Conservation (phyloP, 352 stramenopile species). For the Thalassiosira exigua region DNA sequence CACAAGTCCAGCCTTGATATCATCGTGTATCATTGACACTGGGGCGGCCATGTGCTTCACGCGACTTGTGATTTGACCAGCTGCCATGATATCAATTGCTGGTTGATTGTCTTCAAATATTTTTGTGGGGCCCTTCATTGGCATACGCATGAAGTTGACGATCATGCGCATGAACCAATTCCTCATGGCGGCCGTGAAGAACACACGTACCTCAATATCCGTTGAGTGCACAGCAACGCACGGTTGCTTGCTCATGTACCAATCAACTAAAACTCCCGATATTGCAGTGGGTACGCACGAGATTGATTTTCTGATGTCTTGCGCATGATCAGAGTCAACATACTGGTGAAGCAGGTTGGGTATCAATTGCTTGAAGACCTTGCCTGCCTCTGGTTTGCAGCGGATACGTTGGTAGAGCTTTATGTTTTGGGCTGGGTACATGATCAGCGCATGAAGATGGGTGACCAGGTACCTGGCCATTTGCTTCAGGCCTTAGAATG, state of each 20-base stretch:
- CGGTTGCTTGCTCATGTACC: too few species aligned
- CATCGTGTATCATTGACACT: constrained; percentile 14
- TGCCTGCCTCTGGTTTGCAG: constrained; percentile 1
- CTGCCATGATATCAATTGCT: constrained; percentile 25
- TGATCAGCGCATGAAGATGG: constrained; percentile 4
- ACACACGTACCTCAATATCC: constrained; percentile 17
- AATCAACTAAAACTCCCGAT: constrained; percentile 13
- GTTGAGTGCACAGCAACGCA: constrained; percentile 24
- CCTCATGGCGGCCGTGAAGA: constrained; percentile 6
- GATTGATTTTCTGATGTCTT: neutral
- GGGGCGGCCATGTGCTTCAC: constrained; percentile 26
- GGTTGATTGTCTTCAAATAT: constrained; percentile 29
- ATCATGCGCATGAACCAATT: constrained; percentile 3
- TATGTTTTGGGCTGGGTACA: neutral
- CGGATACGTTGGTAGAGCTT: neutral
- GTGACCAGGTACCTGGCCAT: constrained; percentile 4
- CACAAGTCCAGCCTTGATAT: neutral
- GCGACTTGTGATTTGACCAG: constrained; percentile 10
- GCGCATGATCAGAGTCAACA: constrained; percentile 2
- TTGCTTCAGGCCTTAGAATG: neutral
- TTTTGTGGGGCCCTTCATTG: neutral
- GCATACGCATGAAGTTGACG: neutral
- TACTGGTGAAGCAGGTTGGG: neutral
- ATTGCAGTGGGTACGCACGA: too few species aligned
- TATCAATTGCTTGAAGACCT: constrained; percentile 6